Conservation (phyloP, 2,329 filamentous ascomycete genomes). For the Aureobasidium melanogenum region DNA sequence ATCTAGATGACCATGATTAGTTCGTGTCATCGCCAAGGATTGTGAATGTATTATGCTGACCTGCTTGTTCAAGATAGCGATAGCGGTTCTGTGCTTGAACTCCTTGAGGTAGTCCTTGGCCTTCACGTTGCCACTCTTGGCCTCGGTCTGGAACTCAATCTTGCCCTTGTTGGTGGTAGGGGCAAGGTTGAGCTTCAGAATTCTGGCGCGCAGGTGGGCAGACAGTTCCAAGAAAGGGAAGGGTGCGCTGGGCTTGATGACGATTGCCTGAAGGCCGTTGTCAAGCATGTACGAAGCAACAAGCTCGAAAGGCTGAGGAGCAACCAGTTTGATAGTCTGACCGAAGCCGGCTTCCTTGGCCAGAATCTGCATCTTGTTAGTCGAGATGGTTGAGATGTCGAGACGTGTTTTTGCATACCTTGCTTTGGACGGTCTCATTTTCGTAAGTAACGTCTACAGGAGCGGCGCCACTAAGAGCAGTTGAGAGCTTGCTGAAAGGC, state of each 20-base stretch:
- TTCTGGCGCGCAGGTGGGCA: not conserved
- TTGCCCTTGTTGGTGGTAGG: constrained; percentile 15
- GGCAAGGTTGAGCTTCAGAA: constrained; percentile 9
- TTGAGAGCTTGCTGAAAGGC: constrained; percentile 12
- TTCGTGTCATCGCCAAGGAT: not conserved
- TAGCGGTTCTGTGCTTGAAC: constrained; percentile 23
- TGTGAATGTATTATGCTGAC: constrained; percentile 11
- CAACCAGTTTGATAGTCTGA: constrained; percentile 25
- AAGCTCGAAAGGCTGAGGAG: constrained; percentile 24
- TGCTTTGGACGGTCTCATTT: constrained; percentile 17
- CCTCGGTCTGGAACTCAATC: constrained; percentile 24
- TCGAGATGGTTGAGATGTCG: not conserved
- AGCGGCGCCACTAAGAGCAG: constrained; percentile 12
- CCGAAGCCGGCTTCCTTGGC: constrained; percentile 18
- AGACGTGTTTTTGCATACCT: not conserved
- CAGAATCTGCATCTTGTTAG: not conserved
- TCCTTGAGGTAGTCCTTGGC: constrained; percentile 16
- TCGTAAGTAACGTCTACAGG: constrained; percentile 21
- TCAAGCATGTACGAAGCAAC: constrained; percentile 24
- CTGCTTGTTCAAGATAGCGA: constrained; percentile 27
- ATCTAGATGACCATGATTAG: constrained; percentile 16
- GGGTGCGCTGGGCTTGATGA: constrained; percentile 26
- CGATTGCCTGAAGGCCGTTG: constrained; percentile 27
- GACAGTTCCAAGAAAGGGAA: constrained; percentile 27
- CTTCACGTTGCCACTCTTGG: constrained; percentile 20